These are phyloP conservation scores for Afroboletus lepidellus DNA, from an alignment of 1,284 basidiomycete genomes.

Conservation along the genomic window DNA sequence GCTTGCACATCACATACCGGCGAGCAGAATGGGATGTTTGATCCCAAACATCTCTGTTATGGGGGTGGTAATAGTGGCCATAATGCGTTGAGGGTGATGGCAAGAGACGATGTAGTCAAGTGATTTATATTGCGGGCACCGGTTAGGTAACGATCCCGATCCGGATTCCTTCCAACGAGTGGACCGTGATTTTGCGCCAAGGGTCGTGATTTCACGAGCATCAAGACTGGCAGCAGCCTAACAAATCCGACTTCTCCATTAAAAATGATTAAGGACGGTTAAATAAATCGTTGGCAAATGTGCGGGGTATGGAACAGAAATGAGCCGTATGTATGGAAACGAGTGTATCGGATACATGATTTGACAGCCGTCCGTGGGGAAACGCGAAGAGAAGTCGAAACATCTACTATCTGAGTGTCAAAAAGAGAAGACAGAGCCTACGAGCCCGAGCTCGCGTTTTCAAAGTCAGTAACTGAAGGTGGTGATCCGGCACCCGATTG, in stretches of 20 bases:
- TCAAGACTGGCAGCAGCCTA: neutral
- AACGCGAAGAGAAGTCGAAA: constrained; percentile 9
- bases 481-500: constrained; percentile 41
- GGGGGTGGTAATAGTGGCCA: constrained; percentile 39
- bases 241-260: no score
- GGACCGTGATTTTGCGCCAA: neutral
- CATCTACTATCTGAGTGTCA: neutral
- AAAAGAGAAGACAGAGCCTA: constrained; percentile 6
- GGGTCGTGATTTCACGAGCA: neutral
- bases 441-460: constrained; percentile 12
- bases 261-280: neutral
- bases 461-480: constrained; percentile 10
- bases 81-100: no score
- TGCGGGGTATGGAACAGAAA: constrained; percentile 30
- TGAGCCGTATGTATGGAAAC: constrained; percentile 6
- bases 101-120: no score
- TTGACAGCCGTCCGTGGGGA: constrained; percentile 28
- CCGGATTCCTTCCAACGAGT: neutral
- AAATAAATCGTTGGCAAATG: constrained; percentile 24
- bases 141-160: neutral
- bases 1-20: constrained; percentile 45
- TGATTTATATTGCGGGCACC: neutral
- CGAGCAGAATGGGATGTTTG: constrained; percentile 85
- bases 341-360: constrained; percentile 35
- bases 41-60: constrained; percentile 84